Conservation (phyloP, 139 green algal species). For the Chlamydomonas eustigma region DNA sequence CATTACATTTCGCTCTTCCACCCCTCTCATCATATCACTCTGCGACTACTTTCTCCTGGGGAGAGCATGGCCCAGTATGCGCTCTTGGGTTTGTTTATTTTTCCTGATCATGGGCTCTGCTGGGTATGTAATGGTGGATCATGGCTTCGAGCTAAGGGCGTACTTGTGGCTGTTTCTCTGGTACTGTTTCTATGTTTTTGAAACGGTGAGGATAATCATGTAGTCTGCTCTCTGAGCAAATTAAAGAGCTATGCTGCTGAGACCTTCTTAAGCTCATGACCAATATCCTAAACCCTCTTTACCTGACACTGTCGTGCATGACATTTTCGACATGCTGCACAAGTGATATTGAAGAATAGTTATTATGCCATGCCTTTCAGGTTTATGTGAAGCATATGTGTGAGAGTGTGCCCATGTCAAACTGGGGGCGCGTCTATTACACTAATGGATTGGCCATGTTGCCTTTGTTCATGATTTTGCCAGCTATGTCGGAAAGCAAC, state of each 20-base stretch:
- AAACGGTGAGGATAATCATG: slow-evolving; percentile 40
- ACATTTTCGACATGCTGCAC: too few relatives aligned
- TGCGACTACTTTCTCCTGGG: slow-evolving; percentile 15
- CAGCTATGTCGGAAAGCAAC: not conserved
- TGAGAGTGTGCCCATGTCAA: slow-evolving; percentile 65
- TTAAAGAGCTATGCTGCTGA: too few relatives aligned
- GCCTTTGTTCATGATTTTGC: slow-evolving; percentile 24
- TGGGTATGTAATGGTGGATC: slow-evolving; percentile 38
- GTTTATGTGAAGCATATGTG: slow-evolving; percentile 59
- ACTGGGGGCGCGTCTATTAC: slow-evolving; percentile 74
- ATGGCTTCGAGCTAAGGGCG: slow-evolving; percentile 28
- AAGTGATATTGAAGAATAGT: too few relatives aligned
- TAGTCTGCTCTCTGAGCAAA: too few relatives aligned
- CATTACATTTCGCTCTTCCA: slow-evolving; percentile 74
- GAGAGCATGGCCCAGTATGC: slow-evolving; percentile 3
- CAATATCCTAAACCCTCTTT: too few relatives aligned
- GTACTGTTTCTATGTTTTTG: slow-evolving; percentile 62
- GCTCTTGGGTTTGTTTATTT: slow-evolving; percentile 22
- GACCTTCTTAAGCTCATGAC: too few relatives aligned
- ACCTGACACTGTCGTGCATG: too few relatives aligned
- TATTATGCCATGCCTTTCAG: too few relatives aligned
- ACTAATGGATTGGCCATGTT: slow-evolving; percentile 45
- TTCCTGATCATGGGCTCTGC: slow-evolving; percentile 29
- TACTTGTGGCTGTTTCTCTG: slow-evolving; percentile 39
- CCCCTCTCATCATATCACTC: slow-evolving; percentile 16